These are phyloP conservation scores for Ampelocalamus luodianensis DNA, from an alignment of 176 grass and related monocot genomes.

Conservation along the genomic window DNA sequence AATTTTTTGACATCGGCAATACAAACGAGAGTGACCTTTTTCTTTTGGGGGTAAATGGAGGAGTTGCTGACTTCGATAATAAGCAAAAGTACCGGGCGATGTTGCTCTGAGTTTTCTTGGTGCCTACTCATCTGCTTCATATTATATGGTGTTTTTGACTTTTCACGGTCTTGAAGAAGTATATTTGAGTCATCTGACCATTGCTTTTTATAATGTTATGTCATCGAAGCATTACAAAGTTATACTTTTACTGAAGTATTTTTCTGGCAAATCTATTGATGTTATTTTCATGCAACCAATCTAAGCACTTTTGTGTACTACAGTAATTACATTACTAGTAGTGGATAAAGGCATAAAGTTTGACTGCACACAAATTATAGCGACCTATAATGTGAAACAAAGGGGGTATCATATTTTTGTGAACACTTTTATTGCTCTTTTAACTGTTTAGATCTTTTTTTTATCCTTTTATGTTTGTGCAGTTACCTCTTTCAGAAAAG, in stretches of 20 bases:
- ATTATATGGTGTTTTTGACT: not conserved
- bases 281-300: not conserved
- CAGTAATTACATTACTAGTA: not conserved
- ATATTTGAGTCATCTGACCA: not conserved
- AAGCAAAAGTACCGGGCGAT: not conserved
- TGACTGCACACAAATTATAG: not conserved
- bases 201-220: not conserved
- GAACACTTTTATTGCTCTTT: not conserved
- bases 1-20: not conserved
- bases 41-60: not conserved
- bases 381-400: constrained; percentile 3
- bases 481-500: not conserved
- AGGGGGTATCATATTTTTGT: not conserved
- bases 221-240: not conserved
- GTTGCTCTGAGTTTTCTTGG: not conserved
- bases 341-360: not conserved
- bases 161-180: not conserved
- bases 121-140: constrained; percentile 3
- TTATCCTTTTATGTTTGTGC: not conserved
- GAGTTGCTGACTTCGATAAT: constrained; percentile 16
- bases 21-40: not conserved
- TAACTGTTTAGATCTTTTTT: constrained; percentile 18
- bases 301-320: constrained; percentile 12
- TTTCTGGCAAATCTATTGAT: not conserved
- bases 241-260: not conserved